These are phyloP conservation scores for Boletus reticulatus DNA, from an alignment of 768 basidiomycete species.

Conservation along the genomic window DNA sequence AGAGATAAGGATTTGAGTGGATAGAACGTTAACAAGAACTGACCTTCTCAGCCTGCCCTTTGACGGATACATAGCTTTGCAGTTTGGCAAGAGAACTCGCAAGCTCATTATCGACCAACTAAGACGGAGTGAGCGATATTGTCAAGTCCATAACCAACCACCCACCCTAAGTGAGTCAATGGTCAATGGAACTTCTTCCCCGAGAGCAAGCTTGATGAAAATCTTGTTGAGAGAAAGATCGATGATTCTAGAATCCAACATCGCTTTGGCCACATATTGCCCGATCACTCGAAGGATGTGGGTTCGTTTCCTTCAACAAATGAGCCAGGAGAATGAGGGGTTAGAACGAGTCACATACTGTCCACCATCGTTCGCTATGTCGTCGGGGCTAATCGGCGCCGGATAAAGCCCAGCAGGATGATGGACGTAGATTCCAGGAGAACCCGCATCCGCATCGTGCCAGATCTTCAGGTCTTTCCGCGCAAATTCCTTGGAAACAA, in stretches of 20 bases:
- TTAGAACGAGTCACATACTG: slow-evolving; percentile 47
- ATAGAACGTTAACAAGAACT: slow-evolving; percentile 1
- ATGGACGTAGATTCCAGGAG: slow-evolving; percentile 69
- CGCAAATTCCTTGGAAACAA: slow-evolving; percentile 95
- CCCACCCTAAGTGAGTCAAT: slow-evolving; percentile 79
- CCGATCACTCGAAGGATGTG: slow-evolving; percentile 89
- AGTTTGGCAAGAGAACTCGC: slow-evolving; percentile 85
- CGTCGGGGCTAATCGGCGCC: slow-evolving; percentile 69
- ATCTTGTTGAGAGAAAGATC: slow-evolving; percentile 93
- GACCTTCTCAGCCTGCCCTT: slow-evolving; percentile 56
- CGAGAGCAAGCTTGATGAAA: slow-evolving; percentile 89
- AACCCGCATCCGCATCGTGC: slow-evolving; percentile 75
- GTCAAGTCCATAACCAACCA: slow-evolving; percentile 1
- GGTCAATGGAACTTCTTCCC: slow-evolving; percentile 80
- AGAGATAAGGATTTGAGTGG: neutral
- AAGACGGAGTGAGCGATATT: slow-evolving; percentile 7
- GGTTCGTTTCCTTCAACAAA: slow-evolving; percentile 63
- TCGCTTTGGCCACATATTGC: slow-evolving; percentile 94
- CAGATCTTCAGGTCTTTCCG: slow-evolving; percentile 85
- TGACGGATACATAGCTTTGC: slow-evolving; percentile 58
- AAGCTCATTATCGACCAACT: slow-evolving; percentile 84
- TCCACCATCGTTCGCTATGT: slow-evolving; percentile 69
- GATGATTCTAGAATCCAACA: slow-evolving; percentile 96
- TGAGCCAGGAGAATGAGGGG: neutral
- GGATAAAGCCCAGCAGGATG: slow-evolving; percentile 89